Percentiles rank a stretch among this genome's conserved stretches.
phyloP scores from a whole-genome alignment of 192 early-diverging fungal species.

The Backusella tuberculispora region DNA sequence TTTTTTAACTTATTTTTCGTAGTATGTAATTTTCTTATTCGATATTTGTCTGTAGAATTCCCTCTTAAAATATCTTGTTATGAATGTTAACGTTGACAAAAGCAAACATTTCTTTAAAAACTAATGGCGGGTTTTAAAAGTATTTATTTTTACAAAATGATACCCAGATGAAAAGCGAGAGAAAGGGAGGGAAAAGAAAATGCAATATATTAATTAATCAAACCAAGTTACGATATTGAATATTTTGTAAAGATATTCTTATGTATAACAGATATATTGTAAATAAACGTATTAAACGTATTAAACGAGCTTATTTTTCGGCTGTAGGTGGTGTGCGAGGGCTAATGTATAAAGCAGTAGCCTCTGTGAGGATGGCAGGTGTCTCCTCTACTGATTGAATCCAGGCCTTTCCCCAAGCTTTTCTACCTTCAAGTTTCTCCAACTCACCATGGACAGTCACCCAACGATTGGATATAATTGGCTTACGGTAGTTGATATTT shows the following conservation, averaged over 20 bases:
- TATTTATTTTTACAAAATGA: neutral
- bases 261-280: neutral
- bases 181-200: neutral
- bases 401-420: slow-evolving; percentile 33
- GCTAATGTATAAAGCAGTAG: slow-evolving; percentile 32
- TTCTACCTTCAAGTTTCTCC: slow-evolving; percentile 27
- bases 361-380: slow-evolving; percentile 23
- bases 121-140: neutral
- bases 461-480: slow-evolving; percentile 31
- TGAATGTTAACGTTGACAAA: too few relatives aligned
- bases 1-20: too few relatives aligned
- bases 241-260: neutral
- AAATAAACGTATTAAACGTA: neutral
- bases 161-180: neutral
- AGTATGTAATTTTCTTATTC: too few relatives aligned
- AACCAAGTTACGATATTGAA: neutral
- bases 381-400: slow-evolving; percentile 34
- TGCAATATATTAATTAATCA: neutral
- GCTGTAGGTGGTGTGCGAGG: slow-evolving; percentile 18
- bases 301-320: neutral
- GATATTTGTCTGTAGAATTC: too few relatives aligned
- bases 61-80: too few relatives aligned
- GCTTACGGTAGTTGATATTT: slow-evolving; percentile 36
- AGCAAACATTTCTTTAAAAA: too few relatives aligned
- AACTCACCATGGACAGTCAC: slow-evolving; percentile 33